phyloP scores from a whole-genome alignment of 129 eudicot genomes.

The Mikania micrantha region DNA sequence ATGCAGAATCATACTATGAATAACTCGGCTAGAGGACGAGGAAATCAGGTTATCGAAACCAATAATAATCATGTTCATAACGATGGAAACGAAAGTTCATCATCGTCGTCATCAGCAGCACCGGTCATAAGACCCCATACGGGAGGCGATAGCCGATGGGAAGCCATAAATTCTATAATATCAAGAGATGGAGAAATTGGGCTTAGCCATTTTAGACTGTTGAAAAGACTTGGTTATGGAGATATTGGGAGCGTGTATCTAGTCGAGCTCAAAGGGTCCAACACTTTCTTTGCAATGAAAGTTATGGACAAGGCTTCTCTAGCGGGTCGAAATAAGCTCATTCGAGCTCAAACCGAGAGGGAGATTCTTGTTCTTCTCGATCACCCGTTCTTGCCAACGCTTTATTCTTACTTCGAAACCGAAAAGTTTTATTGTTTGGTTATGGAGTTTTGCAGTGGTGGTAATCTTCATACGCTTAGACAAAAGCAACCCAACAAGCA shows the following conservation, averaged over 20 bases:
- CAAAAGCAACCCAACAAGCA: slow-evolving; percentile 72
- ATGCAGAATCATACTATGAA: slow-evolving; percentile 4
- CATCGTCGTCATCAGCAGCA: slow-evolving; percentile 6
- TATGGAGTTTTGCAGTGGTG: slow-evolving; percentile 83
- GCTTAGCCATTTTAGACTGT: slow-evolving; percentile 53
- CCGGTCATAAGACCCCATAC: slow-evolving; percentile 59
- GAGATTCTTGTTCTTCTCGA: slow-evolving; percentile 79
- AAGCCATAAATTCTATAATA: slow-evolving; percentile 47
- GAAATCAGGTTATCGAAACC: background rate
- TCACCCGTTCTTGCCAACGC: slow-evolving; percentile 71
- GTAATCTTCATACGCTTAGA: slow-evolving; percentile 73
- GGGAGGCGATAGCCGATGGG: slow-evolving; percentile 83
- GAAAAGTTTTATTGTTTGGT: slow-evolving; percentile 74
- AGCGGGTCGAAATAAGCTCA: slow-evolving; percentile 64
- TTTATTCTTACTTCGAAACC: slow-evolving; percentile 63
- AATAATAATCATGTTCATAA: slow-evolving; percentile 19
- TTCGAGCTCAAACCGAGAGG: slow-evolving; percentile 68
- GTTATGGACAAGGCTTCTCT: slow-evolving; percentile 76
- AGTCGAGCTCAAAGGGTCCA: slow-evolving; percentile 59
- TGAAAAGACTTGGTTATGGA: slow-evolving; percentile 71
- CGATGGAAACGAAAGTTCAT: slow-evolving; percentile 45
- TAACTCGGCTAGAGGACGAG: slow-evolving; percentile 23
- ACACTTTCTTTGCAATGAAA: slow-evolving; percentile 65
- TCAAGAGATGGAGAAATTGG: slow-evolving; percentile 54
- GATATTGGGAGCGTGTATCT: slow-evolving; percentile 83